These are phyloP conservation scores for Neurospora sp. DNA, from an alignment of 495 filamentous ascomycete species.

Conservation along the genomic window DNA sequence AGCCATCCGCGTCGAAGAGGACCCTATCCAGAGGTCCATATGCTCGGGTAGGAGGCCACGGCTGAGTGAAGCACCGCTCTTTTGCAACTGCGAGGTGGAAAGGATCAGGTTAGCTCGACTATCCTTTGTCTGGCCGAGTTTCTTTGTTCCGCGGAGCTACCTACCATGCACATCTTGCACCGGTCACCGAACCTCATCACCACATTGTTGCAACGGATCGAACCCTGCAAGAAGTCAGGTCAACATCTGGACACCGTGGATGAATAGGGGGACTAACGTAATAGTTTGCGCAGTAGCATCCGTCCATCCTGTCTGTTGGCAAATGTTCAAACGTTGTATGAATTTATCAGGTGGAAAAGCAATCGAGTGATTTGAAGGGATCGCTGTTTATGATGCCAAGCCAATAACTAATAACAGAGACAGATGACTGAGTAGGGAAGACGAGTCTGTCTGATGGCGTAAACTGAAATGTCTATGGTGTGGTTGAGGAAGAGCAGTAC, in stretches of 20 bases:
- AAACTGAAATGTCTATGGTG: neutral
- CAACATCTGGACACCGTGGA: neutral
- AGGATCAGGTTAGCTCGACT: neutral
- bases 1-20: neutral
- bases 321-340: neutral
- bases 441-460: neutral
- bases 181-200: slow-evolving; percentile 35
- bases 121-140: neutral
- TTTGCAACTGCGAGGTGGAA: slow-evolving; percentile 5
- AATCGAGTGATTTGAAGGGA: neutral
- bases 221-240: slow-evolving; percentile 20
- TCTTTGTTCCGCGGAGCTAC: slow-evolving; percentile 3
- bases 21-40: slow-evolving; percentile 7
- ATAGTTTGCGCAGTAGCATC: slow-evolving; percentile 44
- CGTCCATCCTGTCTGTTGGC: slow-evolving; percentile 5
- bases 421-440: neutral
- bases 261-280: slow-evolving; percentile 27
- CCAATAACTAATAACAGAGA: neutral
- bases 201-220: slow-evolving; percentile 35
- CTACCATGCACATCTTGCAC: slow-evolving; percentile 34
- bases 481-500: neutral
- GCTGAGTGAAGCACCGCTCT: slow-evolving; percentile 17
- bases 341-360: neutral
- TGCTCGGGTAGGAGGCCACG: slow-evolving; percentile 16
- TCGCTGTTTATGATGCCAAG: neutral